Percentiles rank a stretch among this genome's conserved stretches.
Evolutionary conservation across 2,329 filamentous ascomycete genomes (phyloP).

Genomic region (Verticillium klebahnii): DNA sequence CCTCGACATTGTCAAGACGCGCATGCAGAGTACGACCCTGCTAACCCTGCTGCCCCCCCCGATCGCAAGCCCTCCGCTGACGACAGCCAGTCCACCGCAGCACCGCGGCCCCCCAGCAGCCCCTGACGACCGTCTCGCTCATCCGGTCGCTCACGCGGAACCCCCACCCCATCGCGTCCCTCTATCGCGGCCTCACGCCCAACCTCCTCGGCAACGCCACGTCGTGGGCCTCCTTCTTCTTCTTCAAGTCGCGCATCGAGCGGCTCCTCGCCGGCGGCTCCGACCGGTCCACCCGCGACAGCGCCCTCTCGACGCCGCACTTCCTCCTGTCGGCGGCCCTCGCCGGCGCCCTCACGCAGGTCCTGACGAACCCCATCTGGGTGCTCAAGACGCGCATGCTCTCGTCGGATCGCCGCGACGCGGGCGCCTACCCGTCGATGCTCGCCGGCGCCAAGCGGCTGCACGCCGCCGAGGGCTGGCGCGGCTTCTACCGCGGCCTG

Average conservation of each 20-base stretch:
- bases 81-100: constrained; percentile 43
- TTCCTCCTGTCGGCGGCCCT: constrained; percentile 76
- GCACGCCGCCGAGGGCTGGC: constrained; percentile 63
- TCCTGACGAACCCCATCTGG: constrained; percentile 94
- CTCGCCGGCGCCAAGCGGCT: constrained; percentile 64
- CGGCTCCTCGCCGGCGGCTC: constrained; percentile 29
- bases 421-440: constrained; percentile 79
- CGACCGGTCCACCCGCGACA: constrained; percentile 12
- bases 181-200: constrained; percentile 86
- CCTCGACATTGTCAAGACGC: constrained; percentile 93
- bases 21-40: constrained; percentile 68
- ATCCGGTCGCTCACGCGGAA: constrained; percentile 42
- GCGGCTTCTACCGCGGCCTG: constrained; percentile 85
- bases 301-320: constrained; percentile 55
- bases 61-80: not conserved
- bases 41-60: not conserved
- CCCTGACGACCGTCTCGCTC: constrained; percentile 45
- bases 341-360: constrained; percentile 68
- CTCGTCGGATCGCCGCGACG: constrained; percentile 68
- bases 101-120: constrained; percentile 27
- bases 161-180: constrained; percentile 58
- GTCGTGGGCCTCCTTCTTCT: constrained; percentile 91
- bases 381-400: constrained; percentile 98
- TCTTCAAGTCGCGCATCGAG: constrained; percentile 61
- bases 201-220: constrained; percentile 88